A percentile compares a stretch with the other conserved stretches of the same genome.
Evolutionary conservation across 306 rosid species (phyloP).

Genomic region (Cajanus cajan): DNA sequence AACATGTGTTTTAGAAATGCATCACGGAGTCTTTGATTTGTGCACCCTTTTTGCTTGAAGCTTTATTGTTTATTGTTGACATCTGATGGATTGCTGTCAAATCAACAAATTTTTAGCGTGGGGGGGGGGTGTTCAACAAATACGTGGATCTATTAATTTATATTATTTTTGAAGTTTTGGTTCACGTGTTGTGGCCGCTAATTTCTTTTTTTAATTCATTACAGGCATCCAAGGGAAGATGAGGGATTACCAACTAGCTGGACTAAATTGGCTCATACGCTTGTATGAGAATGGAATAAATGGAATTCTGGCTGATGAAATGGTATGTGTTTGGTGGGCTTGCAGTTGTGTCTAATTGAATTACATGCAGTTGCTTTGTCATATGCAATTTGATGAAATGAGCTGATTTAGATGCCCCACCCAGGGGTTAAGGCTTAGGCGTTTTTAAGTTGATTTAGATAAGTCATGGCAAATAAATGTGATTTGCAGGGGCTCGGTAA

Average conservation of each 20-base stretch:
- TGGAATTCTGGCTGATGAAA: slow-evolving; percentile 98
- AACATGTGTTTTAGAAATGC: neutral
- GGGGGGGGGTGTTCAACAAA: neutral
- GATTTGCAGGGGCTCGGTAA: slow-evolving; percentile 90
- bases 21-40: neutral
- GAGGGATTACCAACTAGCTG: slow-evolving; percentile 99
- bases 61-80: neutral
- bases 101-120: neutral
- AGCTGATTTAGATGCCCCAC: neutral
- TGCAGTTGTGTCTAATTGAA: neutral
- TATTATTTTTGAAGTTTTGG: neutral
- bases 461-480: slow-evolving; percentile 18
- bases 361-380: slow-evolving; percentile 5
- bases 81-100: neutral
- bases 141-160: neutral
- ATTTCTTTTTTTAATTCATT: slow-evolving; percentile 16
- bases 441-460: neutral
- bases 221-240: slow-evolving; percentile 93
- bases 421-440: neutral
- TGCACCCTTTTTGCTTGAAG: neutral
- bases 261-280: slow-evolving; percentile 93
- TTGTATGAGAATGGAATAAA: slow-evolving; percentile 96
- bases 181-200: slow-evolving; percentile 1
- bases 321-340: slow-evolving; percentile 53
- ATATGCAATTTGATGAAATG: slow-evolving; percentile 5